phyloP scores from a whole-genome alignment of 1,284 basidiomycete species.

The Cryptococcus floricola region DNA sequence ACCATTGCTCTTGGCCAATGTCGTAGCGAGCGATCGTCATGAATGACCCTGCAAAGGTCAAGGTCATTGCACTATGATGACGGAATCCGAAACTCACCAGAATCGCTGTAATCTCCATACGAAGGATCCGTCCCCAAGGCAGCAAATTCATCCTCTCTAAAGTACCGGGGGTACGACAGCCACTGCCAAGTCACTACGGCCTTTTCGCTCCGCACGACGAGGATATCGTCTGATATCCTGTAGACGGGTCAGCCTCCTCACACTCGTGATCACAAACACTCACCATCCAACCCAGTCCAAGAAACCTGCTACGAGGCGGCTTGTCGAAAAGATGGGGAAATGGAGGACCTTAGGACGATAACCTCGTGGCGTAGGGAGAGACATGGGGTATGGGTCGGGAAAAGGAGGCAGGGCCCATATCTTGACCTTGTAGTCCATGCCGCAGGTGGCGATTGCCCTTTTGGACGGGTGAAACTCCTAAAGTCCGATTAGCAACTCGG shows the following conservation, averaged over 20 bases:
- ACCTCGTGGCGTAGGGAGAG: slow-evolving; percentile 10
- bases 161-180: slow-evolving; percentile 22
- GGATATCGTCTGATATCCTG: slow-evolving; percentile 22
- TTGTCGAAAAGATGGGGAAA: slow-evolving; percentile 29
- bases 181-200: slow-evolving; percentile 25
- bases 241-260: background rate
- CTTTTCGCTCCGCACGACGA: slow-evolving; percentile 15
- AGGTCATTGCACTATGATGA: background rate
- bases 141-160: slow-evolving; percentile 4
- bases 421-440: slow-evolving; percentile 22
- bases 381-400: slow-evolving; percentile 8
- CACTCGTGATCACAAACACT: slow-evolving; percentile 1
- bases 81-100: slow-evolving; percentile 17
- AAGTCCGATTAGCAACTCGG: background rate
- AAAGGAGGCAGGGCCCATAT: slow-evolving; percentile 32
- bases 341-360: slow-evolving; percentile 24
- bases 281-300: slow-evolving; percentile 29
- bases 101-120: slow-evolving; percentile 17
- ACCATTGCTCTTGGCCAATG: slow-evolving; percentile 2
- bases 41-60: slow-evolving; percentile 17
- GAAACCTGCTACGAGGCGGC: slow-evolving; percentile 12
- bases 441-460: slow-evolving; percentile 22
- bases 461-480: slow-evolving; percentile 29
- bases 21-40: slow-evolving; percentile 7
- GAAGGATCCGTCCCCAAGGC: slow-evolving; percentile 7